Conservation (phyloP, 2,329 filamentous ascomycete species). For the Fusarium nematophilum region DNA sequence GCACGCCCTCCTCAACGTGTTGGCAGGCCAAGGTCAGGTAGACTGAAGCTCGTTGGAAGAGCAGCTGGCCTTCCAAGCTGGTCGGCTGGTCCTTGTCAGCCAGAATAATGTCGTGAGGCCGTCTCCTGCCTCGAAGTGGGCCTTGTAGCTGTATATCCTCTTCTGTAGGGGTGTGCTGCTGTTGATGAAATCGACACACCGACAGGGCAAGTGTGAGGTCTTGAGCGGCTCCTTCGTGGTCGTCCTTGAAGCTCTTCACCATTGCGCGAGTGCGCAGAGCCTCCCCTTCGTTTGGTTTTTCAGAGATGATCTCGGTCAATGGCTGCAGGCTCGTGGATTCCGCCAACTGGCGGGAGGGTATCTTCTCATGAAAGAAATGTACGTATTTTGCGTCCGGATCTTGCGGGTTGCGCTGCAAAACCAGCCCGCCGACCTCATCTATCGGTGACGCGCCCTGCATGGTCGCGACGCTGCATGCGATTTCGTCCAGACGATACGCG, state of each 20-base stretch:
- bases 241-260: slow-evolving; percentile 79
- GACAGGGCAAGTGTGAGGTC: slow-evolving; percentile 77
- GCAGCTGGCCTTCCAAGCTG: slow-evolving; percentile 78
- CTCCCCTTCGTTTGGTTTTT: slow-evolving; percentile 72
- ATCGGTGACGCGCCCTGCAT: slow-evolving; percentile 85
- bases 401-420: slow-evolving; percentile 75
- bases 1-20: slow-evolving; percentile 68
- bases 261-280: slow-evolving; percentile 79
- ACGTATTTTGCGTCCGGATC: slow-evolving; percentile 85
- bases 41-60: slow-evolving; percentile 80
- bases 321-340: slow-evolving; percentile 76
- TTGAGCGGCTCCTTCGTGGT: slow-evolving; percentile 74
- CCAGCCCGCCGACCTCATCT: slow-evolving; percentile 79
- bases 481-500: slow-evolving; percentile 85
- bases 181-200: slow-evolving; percentile 63
- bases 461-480: slow-evolving; percentile 82
- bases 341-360: slow-evolving; percentile 78
- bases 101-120: slow-evolving; percentile 50
- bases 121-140: slow-evolving; percentile 34
- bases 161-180: slow-evolving; percentile 64
- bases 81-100: slow-evolving; percentile 70
- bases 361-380: slow-evolving; percentile 94
- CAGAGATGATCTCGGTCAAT: slow-evolving; percentile 74
- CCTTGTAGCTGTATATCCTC: slow-evolving; percentile 61
- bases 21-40: slow-evolving; percentile 79